phyloP scores from a whole-genome alignment of 139 green algal species.

The Chlamydomonas sphaeroides region DNA sequence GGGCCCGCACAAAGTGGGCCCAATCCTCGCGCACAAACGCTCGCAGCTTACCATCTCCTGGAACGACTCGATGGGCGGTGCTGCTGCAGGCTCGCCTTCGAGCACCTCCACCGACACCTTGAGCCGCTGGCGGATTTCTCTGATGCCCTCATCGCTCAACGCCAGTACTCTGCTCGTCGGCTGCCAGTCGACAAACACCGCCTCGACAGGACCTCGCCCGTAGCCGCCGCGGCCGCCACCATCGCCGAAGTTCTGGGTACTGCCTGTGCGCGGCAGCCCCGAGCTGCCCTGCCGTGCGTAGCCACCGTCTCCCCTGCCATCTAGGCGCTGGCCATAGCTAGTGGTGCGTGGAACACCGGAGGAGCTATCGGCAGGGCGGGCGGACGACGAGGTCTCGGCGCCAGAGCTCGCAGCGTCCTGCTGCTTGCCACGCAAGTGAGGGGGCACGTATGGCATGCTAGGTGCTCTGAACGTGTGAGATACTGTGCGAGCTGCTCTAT shows the following conservation, averaged over 20 bases:
- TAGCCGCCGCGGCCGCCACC: slow-evolving; percentile 12
- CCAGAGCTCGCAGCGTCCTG: slow-evolving; percentile 3
- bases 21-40: no score
- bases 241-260: slow-evolving; percentile 21
- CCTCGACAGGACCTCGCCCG: slow-evolving; percentile 18
- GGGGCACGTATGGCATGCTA: slow-evolving; percentile 66
- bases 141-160: slow-evolving; percentile 69
- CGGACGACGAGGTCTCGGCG: slow-evolving; percentile 5
- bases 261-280: background rate
- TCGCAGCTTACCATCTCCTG: slow-evolving; percentile 73
- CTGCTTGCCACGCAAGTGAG: slow-evolving; percentile 55
- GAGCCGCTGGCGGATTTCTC: slow-evolving; percentile 76
- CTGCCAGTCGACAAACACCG: slow-evolving; percentile 58
- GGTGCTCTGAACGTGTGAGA: no score
- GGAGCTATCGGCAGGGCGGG: slow-evolving; percentile 10
- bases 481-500: no score
- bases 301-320: slow-evolving; percentile 1
- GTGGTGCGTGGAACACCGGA: slow-evolving; percentile 19
- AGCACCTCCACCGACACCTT: slow-evolving; percentile 72
- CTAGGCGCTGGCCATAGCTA: slow-evolving; percentile 34
- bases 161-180: slow-evolving; percentile 65
- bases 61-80: slow-evolving; percentile 79
- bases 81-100: slow-evolving; percentile 48
- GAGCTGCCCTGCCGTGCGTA: slow-evolving; percentile 20
- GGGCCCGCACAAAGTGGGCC: no score